phyloP scores from a whole-genome alignment of 2,329 filamentous ascomycete species.

The Penicillium sp. region DNA sequence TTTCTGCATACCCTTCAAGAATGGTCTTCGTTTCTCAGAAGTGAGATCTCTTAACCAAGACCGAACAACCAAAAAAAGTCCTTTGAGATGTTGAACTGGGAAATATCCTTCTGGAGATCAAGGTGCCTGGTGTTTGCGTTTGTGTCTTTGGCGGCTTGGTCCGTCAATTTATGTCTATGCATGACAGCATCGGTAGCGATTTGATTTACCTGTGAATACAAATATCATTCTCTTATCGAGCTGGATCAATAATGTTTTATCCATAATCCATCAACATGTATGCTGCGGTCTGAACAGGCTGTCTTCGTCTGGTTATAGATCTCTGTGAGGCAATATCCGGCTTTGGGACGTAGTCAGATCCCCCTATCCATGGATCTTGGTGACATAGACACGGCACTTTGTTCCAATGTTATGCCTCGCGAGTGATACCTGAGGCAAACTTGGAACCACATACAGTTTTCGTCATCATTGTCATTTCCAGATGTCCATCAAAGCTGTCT shows the following conservation, averaged over 20 bases:
- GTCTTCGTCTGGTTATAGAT: too few relatives aligned
- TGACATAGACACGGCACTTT: too few relatives aligned
- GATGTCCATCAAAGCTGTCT: too few relatives aligned
- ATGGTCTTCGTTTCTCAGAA: slow-evolving; percentile 5
- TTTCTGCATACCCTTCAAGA: slow-evolving; percentile 10
- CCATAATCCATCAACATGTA: neutral
- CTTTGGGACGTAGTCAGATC: too few relatives aligned
- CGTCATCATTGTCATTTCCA: too few relatives aligned
- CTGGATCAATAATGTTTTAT: slow-evolving; percentile 3
- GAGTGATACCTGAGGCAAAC: too few relatives aligned
- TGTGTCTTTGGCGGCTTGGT: slow-evolving; percentile 24
- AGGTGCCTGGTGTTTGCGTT: slow-evolving; percentile 31
- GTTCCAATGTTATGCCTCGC: too few relatives aligned
- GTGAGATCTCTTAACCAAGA: neutral
- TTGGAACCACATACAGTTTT: too few relatives aligned
- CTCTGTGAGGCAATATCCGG: too few relatives aligned
- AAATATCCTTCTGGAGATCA: slow-evolving; percentile 31
- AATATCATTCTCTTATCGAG: slow-evolving; percentile 19
- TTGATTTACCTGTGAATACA: slow-evolving; percentile 31
- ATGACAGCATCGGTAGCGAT: slow-evolving; percentile 32
- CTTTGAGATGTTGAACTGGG: slow-evolving; percentile 28
- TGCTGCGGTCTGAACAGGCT: neutral
- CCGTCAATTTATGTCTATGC: slow-evolving; percentile 26
- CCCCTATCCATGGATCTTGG: too few relatives aligned
- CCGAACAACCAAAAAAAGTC: slow-evolving; percentile 21